A percentile compares a stretch with the other conserved stretches of the same genome.
Evolutionary conservation across 2,329 filamentous ascomycete genomes (phyloP).

Genomic region (Daldinia eschscholtzii): DNA sequence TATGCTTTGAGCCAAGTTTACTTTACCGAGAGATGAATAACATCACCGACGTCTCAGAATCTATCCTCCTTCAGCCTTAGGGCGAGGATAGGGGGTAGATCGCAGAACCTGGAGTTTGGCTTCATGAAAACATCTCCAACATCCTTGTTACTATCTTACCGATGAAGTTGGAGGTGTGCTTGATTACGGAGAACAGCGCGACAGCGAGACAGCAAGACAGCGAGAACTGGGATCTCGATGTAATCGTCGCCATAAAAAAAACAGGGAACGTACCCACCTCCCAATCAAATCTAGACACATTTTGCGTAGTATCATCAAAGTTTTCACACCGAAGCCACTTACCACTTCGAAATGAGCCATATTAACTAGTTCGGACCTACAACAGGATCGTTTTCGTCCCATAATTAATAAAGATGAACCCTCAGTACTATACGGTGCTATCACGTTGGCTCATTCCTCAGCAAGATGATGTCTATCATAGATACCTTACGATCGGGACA

Average conservation of each 20-base stretch:
- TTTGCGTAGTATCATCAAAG: constrained; percentile 13
- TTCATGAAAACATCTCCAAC: not conserved
- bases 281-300: constrained; percentile 44
- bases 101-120: not conserved
- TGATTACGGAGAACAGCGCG: not conserved
- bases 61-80: not conserved
- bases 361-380: constrained; percentile 8
- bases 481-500: not conserved
- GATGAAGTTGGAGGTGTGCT: constrained; percentile 10
- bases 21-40: not conserved
- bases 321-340: constrained; percentile 14
- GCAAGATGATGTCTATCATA: constrained; percentile 1
- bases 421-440: not conserved
- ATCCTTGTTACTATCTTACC: constrained; percentile 14
- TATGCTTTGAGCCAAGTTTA: not conserved
- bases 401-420: constrained; percentile 15
- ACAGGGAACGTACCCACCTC: constrained; percentile 13
- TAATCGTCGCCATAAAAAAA: constrained; percentile 11
- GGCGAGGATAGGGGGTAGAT: not conserved
- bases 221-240: constrained; percentile 7
- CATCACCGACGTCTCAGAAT: not conserved
- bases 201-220: no score
- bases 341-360: constrained; percentile 12
- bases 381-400: constrained; percentile 18
- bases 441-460: not conserved